Evolutionary conservation across 169 alveolate genomes (phyloP).

Genomic region (Eimeria sp.): DNA sequence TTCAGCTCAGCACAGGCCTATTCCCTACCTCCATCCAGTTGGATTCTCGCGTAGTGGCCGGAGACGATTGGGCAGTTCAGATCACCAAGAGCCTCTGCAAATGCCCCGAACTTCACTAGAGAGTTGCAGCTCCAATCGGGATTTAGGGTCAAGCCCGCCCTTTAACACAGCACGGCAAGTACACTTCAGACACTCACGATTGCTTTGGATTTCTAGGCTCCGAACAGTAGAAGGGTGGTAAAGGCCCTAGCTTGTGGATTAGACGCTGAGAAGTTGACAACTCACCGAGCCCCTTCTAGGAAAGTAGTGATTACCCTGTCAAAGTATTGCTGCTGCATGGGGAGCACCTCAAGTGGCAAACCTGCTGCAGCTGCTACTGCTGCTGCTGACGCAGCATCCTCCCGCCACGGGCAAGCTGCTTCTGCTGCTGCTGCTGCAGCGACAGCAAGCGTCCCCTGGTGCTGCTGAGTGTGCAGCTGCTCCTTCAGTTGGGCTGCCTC

Average conservation of each 20-base stretch:
- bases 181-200: neutral
- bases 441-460: neutral
- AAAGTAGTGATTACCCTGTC: slow-evolving; percentile 78
- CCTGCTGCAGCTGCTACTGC: slow-evolving; percentile 70
- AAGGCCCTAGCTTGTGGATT: neutral
- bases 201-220: neutral
- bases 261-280: neutral
- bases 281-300: slow-evolving; percentile 71
- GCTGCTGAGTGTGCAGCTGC: neutral
- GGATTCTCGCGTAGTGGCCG: slow-evolving; percentile 89
- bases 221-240: neutral
- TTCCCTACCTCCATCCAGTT: neutral
- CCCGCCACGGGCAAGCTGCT: slow-evolving; percentile 84
- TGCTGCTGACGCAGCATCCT: slow-evolving; percentile 83
- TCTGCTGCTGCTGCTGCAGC: slow-evolving; percentile 59
- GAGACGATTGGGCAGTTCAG: slow-evolving; percentile 82
- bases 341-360: slow-evolving; percentile 85
- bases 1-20: neutral
- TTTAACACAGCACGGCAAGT: slow-evolving; percentile 26
- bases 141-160: slow-evolving; percentile 88
- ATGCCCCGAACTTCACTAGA: slow-evolving; percentile 88
- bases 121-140: slow-evolving; percentile 90
- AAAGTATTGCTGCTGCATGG: slow-evolving; percentile 86
- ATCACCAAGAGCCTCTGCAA: slow-evolving; percentile 75
- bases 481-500: slow-evolving; percentile 64